Evolutionary conservation across 23 red algal species (phyloP), one percentile per base, ranked within the genome.

Genomic region (Chondrus crispus): DNA sequence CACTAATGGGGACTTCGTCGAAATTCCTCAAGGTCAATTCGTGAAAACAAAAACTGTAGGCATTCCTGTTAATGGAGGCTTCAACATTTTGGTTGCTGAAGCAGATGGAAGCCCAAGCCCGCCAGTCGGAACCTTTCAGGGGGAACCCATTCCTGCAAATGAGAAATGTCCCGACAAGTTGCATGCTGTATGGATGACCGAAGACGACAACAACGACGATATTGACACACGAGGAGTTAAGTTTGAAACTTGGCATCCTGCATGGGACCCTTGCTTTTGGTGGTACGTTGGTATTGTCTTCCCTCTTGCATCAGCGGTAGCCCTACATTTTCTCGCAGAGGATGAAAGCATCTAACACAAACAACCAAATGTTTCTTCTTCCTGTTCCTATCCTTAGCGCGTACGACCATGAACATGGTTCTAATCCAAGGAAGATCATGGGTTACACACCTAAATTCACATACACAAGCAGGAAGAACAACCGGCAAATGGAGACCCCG

Each of bases 331-430:
- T n/a, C n/a, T n/a, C n/a, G n/a, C n/a, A n/a, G n/a, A n/a, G n/a
- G n/a, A n/a, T n/a, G n/a, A n/a, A n/a, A n/a, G n/a, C n/a, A n/a
- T n/a, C n/a, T n/a, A n/a, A n/a, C n/a, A n/a, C n/a, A n/a, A n/a
- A n/a, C n/a, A n/a, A n/a, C n/a, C n/a, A n/a, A n/a, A n/a, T n/a
- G n/a, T n/a, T n/a, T n/a, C n/a, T n/a, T n/a, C n/a, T n/a, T n/a
- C n/a, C n/a, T n/a, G n/a, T n/a, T n/a, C n/a, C n/a, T n/a, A n/a
- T 42, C 7, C 40, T 5, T 14, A 86, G 82, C 38, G 82, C 87
- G 0, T 91, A 80, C 63, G 87, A 81, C 37, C 87, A 91, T 69
- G 87, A 91, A 54, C 87, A 91, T 19, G 87, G 87, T 64, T 91
- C 87, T 1, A n/a, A 46, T 1, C 33, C 87, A 35, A 44, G 66